Conservation (phyloP, 768 basidiomycete species). For the Suillus placidus region DNA sequence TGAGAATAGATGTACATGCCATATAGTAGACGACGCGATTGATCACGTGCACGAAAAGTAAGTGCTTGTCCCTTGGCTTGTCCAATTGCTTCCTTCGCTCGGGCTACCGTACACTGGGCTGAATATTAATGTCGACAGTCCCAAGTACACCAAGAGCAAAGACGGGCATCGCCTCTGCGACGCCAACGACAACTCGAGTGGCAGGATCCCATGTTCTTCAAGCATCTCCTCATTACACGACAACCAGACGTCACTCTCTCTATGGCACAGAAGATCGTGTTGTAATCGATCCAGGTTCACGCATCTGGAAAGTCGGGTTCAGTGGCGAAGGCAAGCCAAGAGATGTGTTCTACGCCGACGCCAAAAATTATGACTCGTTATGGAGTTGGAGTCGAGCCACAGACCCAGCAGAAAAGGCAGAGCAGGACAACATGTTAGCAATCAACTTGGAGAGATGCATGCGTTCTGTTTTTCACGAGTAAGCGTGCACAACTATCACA, state of each 20-base stretch:
- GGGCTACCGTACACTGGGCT: background rate
- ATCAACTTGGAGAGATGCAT: slow-evolving; percentile 68
- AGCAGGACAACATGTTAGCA: slow-evolving; percentile 75
- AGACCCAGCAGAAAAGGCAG: slow-evolving; percentile 59
- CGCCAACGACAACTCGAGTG: slow-evolving; percentile 60
- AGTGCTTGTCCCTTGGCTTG: background rate
- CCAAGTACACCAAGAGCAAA: slow-evolving; percentile 37
- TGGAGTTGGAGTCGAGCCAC: slow-evolving; percentile 65
- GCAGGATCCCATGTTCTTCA: slow-evolving; percentile 53
- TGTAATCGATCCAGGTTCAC: slow-evolving; percentile 91
- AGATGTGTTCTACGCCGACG: slow-evolving; percentile 74
- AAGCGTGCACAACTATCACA: slow-evolving; percentile 33
- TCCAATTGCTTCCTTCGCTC: too few species aligned
- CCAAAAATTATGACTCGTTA: slow-evolving; percentile 45
- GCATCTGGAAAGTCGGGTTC: slow-evolving; percentile 97
- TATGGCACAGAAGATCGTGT: slow-evolving; percentile 97
- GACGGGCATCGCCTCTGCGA: slow-evolving; percentile 35
- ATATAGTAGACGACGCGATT: background rate
- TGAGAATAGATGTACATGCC: too few species aligned
- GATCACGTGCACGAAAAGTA: background rate
- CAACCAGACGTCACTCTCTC: slow-evolving; percentile 85
- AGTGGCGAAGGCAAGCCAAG: slow-evolving; percentile 92
- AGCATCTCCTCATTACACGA: slow-evolving; percentile 81
- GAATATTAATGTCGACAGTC: slow-evolving; percentile 34
- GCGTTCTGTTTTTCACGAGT: slow-evolving; percentile 86